Percentiles rank a stretch among this genome's conserved stretches.
phyloP scores from a whole-genome alignment of 352 stramenopile genomes.

The Phytophthora multivora region DNA sequence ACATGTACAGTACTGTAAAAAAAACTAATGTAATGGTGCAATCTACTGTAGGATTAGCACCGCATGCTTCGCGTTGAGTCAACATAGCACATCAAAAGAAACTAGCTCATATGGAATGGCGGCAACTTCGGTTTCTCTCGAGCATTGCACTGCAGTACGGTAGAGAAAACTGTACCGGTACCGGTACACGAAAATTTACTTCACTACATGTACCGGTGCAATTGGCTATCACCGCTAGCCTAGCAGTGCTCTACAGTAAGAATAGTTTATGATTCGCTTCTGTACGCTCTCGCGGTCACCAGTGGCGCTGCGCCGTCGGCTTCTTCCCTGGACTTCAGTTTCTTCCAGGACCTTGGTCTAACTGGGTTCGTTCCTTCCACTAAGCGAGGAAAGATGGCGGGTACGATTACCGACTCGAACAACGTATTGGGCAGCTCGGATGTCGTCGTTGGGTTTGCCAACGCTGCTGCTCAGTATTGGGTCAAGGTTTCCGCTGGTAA shows the following conservation, averaged over 20 bases:
- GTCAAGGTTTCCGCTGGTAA: slow-evolving; percentile 22
- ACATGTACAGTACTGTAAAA: too few species aligned
- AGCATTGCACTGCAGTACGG: too few species aligned
- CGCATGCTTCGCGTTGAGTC: slow-evolving; percentile 5
- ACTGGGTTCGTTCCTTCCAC: slow-evolving; percentile 42
- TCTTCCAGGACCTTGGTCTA: slow-evolving; percentile 44
- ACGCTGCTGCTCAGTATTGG: slow-evolving; percentile 55
- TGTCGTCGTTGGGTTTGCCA: slow-evolving; percentile 45
- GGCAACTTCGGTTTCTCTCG: background rate
- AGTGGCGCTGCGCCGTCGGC: slow-evolving; percentile 29
- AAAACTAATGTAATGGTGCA: background rate
- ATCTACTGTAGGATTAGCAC: background rate
- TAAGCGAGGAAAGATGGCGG: slow-evolving; percentile 37
- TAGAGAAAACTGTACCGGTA: too few species aligned
- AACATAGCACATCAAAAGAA: slow-evolving; percentile 11
- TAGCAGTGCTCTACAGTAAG: too few species aligned
- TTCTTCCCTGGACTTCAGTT: slow-evolving; percentile 40
- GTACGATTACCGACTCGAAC: slow-evolving; percentile 40
- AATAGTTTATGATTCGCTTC: too few species aligned
- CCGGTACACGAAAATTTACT: too few species aligned
- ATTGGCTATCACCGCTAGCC: too few species aligned
- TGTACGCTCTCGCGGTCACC: slow-evolving; percentile 50
- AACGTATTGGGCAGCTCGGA: slow-evolving; percentile 24
- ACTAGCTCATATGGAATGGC: slow-evolving; percentile 13
- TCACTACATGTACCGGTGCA: too few species aligned